Evolutionary conservation across 108 stramenopile species (phyloP).

Genomic region (Hondaea fermentalgiana): DNA sequence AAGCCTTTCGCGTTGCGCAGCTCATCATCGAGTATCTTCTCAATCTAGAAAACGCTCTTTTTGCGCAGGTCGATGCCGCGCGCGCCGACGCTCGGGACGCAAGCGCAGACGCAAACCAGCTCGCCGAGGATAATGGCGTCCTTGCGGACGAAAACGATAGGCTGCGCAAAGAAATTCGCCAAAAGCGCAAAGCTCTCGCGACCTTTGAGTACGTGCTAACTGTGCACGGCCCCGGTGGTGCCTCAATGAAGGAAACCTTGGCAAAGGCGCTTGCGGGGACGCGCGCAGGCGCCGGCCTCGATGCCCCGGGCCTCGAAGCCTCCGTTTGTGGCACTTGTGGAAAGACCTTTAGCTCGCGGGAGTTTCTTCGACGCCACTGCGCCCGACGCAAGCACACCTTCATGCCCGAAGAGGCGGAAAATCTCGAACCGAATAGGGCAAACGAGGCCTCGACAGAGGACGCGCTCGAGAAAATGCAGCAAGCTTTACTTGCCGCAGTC

Average conservation of each 20-base stretch:
- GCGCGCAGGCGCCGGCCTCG: background rate
- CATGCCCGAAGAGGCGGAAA: background rate
- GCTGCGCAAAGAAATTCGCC: background rate
- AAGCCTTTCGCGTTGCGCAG: background rate
- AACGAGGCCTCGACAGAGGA: background rate
- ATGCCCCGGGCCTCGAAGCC: background rate
- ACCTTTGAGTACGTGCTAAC: conserved; percentile 4
- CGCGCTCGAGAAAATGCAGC: background rate
- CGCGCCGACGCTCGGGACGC: background rate
- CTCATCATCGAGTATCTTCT: conserved; percentile 10
- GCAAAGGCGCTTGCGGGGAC: background rate
- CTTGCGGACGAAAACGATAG: background rate
- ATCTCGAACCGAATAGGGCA: background rate
- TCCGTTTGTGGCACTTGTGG: conserved; percentile 1
- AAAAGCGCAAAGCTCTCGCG: background rate
- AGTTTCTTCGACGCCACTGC: background rate
- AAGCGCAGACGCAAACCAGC: background rate
- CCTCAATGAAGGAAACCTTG: background rate
- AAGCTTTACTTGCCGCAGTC: background rate
- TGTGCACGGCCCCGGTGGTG: background rate
- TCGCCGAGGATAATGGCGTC: background rate
- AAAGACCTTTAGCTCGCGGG: background rate
- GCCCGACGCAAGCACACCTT: background rate
- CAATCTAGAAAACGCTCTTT: background rate
- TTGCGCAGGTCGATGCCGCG: background rate